A percentile compares a stretch with the other conserved stretches of the same genome.
These are phyloP conservation scores for Lachnellula arida DNA, from an alignment of 2,329 filamentous ascomycete species.

Conservation along the genomic window DNA sequence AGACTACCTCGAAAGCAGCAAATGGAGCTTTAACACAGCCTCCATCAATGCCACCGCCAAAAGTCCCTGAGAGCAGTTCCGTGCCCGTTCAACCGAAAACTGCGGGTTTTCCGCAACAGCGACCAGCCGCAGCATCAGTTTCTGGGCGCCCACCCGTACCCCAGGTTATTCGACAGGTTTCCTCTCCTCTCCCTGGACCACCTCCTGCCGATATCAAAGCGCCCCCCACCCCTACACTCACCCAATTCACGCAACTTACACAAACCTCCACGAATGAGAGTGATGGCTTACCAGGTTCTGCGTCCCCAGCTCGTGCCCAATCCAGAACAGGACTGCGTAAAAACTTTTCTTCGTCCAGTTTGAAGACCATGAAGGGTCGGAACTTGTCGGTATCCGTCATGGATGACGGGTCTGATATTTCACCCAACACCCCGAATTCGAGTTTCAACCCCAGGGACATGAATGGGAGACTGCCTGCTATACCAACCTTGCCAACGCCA, in stretches of 20 bases:
- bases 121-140: conserved; percentile 10
- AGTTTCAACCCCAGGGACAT: conserved; percentile 36
- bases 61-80: conserved; percentile 13
- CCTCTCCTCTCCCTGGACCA: conserved; percentile 24
- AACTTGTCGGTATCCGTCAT: conserved; percentile 64
- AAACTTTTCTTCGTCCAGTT: conserved; percentile 66
- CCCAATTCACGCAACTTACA: not conserved
- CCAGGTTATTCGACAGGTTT: conserved; percentile 24
- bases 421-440: conserved; percentile 69
- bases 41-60: conserved; percentile 26
- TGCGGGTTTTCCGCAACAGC: conserved; percentile 21
- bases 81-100: conserved; percentile 23
- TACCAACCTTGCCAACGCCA: conserved; percentile 65
- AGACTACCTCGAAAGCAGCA: conserved; percentile 49
- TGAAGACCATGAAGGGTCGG: conserved; percentile 67
- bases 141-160: conserved; percentile 20
- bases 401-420: conserved; percentile 59
- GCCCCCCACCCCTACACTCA: conserved; percentile 31
- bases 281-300: conserved; percentile 38
- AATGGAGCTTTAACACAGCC: conserved; percentile 18
- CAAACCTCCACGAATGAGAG: conserved; percentile 27
- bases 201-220: conserved; percentile 25
- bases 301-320: conserved; percentile 48
- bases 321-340: conserved; percentile 49
- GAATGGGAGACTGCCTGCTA: conserved; percentile 44